These are phyloP conservation scores for Hanseniaspora vineae DNA, from an alignment of 805 yeast genomes.

Conservation along the genomic window DNA sequence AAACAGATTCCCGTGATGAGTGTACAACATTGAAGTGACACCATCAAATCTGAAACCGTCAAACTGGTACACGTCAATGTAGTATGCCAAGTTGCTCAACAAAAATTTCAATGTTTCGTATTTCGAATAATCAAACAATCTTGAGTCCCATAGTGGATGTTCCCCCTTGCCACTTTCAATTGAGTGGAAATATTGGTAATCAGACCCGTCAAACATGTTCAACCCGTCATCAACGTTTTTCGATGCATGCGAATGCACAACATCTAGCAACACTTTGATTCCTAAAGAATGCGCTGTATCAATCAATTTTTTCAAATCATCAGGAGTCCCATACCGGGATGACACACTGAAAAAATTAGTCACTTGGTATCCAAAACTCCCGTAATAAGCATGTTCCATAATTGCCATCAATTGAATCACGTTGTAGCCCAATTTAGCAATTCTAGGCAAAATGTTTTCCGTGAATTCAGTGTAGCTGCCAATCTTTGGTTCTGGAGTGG, in stretches of 20 bases:
- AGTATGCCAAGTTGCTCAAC: slow-evolving; percentile 72
- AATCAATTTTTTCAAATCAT: slow-evolving; percentile 77
- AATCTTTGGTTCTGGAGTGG: slow-evolving; percentile 76
- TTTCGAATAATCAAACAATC: slow-evolving; percentile 81
- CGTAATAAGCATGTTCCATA: slow-evolving; percentile 98
- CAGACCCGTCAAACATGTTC: slow-evolving; percentile 89
- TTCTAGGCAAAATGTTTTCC: slow-evolving; percentile 64
- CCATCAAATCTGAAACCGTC: slow-evolving; percentile 98
- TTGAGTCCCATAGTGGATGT: slow-evolving; percentile 94
- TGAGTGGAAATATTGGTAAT: slow-evolving; percentile 85
- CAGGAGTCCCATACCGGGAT: slow-evolving; percentile 91
- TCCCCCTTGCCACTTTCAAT: slow-evolving; percentile 62
- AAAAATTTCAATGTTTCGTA: slow-evolving; percentile 85
- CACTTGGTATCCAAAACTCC: slow-evolving; percentile 94
- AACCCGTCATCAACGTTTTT: slow-evolving; percentile 90
- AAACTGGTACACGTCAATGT: slow-evolving; percentile 68
- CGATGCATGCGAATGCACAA: slow-evolving; percentile 93
- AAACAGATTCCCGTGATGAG: slow-evolving; percentile 77
- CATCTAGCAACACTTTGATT: slow-evolving; percentile 73
- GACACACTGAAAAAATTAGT: slow-evolving; percentile 85
- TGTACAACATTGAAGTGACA: slow-evolving; percentile 83
- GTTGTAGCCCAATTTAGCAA: slow-evolving; percentile 77
- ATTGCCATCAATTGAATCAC: slow-evolving; percentile 94
- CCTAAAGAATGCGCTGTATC: slow-evolving; percentile 90
- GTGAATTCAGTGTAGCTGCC: slow-evolving; percentile 85